Conservation (phyloP, 371 early-diverging fungal species). For the Batrachochytrium dendrobatidis region DNA sequence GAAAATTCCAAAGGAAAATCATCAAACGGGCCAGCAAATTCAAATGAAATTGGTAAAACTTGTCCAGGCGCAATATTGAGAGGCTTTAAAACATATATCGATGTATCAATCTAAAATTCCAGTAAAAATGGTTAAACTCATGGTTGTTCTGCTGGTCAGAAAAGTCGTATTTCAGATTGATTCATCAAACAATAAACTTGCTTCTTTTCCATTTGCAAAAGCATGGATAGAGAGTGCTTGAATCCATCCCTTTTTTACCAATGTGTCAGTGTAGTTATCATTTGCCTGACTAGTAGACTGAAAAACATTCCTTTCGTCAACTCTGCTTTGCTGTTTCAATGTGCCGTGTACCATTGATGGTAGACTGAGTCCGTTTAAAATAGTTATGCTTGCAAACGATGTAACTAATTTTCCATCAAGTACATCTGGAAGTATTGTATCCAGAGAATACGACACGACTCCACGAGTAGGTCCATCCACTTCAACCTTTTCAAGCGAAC, state of each 20-base stretch:
- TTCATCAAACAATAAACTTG: too few species aligned
- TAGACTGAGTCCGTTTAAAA: too few species aligned
- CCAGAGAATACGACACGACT: constrained; percentile 23
- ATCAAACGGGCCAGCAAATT: neutral
- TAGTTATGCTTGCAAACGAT: constrained; percentile 26
- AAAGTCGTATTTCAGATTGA: too few species aligned
- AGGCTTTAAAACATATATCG: neutral
- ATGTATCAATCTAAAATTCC: neutral
- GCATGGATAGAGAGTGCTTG: too few species aligned
- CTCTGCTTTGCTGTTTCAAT: too few species aligned
- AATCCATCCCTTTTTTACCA: too few species aligned
- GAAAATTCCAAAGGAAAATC: constrained; percentile 12
- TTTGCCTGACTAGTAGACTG: too few species aligned
- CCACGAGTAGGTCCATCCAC: constrained; percentile 18
- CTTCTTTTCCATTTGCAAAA: too few species aligned
- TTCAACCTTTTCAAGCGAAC: constrained; percentile 23
- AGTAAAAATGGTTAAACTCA: neutral
- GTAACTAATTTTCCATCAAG: constrained; percentile 29
- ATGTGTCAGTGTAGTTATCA: too few species aligned
- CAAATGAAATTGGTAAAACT: constrained; percentile 20
- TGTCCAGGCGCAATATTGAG: constrained; percentile 39
- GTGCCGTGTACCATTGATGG: too few species aligned
- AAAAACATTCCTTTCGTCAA: too few species aligned
- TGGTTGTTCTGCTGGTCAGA: too few species aligned
- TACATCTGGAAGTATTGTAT: constrained; percentile 32